A percentile compares a stretch with the other conserved stretches of the same genome.
Conservation (phyloP, 345 rosid species). For the Citrus maxima region DNA sequence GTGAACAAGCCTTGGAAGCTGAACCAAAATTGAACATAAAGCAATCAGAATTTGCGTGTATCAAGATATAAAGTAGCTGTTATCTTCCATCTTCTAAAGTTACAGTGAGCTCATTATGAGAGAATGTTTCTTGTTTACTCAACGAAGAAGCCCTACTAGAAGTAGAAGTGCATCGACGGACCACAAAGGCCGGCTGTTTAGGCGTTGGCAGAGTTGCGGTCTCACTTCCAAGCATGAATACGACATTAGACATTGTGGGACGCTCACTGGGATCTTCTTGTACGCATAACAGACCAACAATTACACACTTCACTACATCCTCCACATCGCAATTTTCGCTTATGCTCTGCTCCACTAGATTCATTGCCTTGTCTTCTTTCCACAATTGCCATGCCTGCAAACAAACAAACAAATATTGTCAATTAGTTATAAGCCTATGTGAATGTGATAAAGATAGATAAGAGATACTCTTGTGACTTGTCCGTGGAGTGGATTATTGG, state of each 20-base stretch:
- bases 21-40: background rate
- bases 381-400: conserved; percentile 57
- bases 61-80: background rate
- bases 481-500: too few relatives aligned
- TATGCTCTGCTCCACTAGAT: conserved; percentile 37
- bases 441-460: background rate
- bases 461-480: background rate
- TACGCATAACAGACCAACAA: conserved; percentile 52
- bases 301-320: conserved; percentile 41
- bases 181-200: conserved; percentile 44
- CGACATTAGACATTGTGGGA: conserved; percentile 50
- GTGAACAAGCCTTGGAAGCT: too few relatives aligned
- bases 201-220: conserved; percentile 45
- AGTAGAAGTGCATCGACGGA: conserved; percentile 31
- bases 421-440: too few relatives aligned
- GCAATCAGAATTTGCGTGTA: background rate
- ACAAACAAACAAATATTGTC: background rate
- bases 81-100: conserved; percentile 43
- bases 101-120: conserved; percentile 41
- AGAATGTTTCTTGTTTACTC: conserved; percentile 43
- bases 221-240: conserved; percentile 50
- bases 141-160: conserved; percentile 48
- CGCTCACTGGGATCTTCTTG: conserved; percentile 57
- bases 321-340: conserved; percentile 18
- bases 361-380: conserved; percentile 35